These are phyloP conservation scores for Solanum arcanum DNA, from an alignment of 257 asterid species.

Conservation along the genomic window DNA sequence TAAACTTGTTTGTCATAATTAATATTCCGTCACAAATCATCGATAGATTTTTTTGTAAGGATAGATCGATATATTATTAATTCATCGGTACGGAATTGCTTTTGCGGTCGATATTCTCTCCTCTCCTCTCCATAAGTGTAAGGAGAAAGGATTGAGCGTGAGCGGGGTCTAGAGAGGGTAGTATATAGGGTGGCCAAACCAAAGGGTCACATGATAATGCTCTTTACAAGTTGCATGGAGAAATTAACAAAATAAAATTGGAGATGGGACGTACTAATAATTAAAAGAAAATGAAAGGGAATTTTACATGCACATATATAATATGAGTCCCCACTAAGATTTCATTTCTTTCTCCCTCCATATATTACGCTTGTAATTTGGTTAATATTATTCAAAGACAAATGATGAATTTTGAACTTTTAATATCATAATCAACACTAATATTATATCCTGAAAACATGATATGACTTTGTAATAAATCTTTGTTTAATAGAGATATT, in stretches of 20 bases:
- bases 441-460: not conserved
- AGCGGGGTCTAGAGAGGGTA: not conserved
- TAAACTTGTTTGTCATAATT: not conserved
- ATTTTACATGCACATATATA: not conserved
- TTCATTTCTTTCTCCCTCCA: not conserved
- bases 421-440: not conserved
- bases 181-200: not conserved
- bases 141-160: not conserved
- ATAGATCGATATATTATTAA: not conserved
- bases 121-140: not conserved
- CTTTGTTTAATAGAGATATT: not conserved
- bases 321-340: not conserved
- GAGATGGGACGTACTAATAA: not conserved
- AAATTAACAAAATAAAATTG: not conserved
- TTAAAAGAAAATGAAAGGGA: not conserved
- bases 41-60: not conserved
- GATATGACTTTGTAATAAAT: not conserved
- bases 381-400: not conserved
- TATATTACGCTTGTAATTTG: not conserved
- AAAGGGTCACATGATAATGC: not conserved
- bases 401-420: not conserved
- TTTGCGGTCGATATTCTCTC: not conserved
- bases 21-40: not conserved
- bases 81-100: not conserved
- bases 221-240: not conserved